Base-by-base conservation (phyloP, 805 yeast species). In the Suhomyces sp. region DNA sequence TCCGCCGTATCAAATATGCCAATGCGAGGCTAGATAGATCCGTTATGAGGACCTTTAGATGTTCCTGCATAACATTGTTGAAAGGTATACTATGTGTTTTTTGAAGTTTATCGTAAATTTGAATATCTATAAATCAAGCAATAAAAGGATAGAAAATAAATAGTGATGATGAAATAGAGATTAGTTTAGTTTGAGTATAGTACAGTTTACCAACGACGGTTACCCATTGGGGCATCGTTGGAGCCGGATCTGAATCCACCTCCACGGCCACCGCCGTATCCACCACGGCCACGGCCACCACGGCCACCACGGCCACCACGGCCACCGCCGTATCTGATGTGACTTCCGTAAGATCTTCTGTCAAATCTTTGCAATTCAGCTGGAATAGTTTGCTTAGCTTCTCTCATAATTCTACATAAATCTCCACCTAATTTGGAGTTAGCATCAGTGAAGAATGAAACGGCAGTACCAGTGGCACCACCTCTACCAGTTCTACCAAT, bases 401-500 rank as follows among this genome's bases (percentile, higher is more conserved):
- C 99, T 72, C 85, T 83, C 80, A 94, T 81, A 65, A 94, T 92
- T 64, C 87, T 86, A 64, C 93, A 82, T 67, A 94, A 81, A 65
- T 90, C 94, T 64, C 89, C 87, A 61, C 98, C 97, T 73, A 91
- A 82, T 76, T 87, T 84, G 62, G 89, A 78, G 79, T 91, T 89
- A 59, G 80, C 92, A 58, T 84, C 87, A 53, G 97, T 90, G 82
- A 94, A 94, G 72, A 93, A 84, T 7, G 98, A 89, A 60, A 91
- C 83, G 51, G 99, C 97, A 56, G 94, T 92, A 82, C 99, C 99
- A 57, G 81, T 80, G 57, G 91, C 85, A 72, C 98, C 98, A 60
- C 97, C 99, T 83, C 99, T 90, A 72, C 99, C 99, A 59, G 99
- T 92, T 84, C 97, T 92, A 74, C 99, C 99, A 68, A 93, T 94